These are phyloP conservation scores for Incumbomyces lentus DNA, from an alignment of 2,329 filamentous ascomycete species.

Conservation along the genomic window DNA sequence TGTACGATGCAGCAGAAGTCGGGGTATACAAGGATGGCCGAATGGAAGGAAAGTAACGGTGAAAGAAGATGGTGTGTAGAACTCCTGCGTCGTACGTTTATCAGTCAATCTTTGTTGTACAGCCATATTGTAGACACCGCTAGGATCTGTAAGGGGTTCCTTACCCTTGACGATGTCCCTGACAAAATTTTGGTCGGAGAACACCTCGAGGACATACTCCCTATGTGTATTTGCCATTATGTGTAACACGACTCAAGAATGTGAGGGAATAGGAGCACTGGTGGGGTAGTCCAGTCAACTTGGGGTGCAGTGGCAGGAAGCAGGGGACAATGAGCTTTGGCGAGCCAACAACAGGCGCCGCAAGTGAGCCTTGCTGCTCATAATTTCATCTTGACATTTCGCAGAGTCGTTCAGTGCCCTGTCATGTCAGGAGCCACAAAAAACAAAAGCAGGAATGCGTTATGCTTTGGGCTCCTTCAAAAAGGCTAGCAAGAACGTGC, in stretches of 20 bases:
- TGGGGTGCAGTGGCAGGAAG: no score
- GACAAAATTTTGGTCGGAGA: constrained; percentile 80
- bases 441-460: not conserved
- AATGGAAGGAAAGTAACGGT: constrained; percentile 87
- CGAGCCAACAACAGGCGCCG: constrained; percentile 21
- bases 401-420: no score
- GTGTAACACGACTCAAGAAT: constrained; percentile 1
- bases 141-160: constrained; percentile 20
- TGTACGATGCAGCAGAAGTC: constrained; percentile 13
- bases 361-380: not conserved
- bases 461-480: no score
- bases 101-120: no score
- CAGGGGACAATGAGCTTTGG: not conserved
- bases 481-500: no score
- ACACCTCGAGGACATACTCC: constrained; percentile 88
- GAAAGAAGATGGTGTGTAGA: constrained; percentile 96
- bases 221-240: constrained; percentile 46
- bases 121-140: no score
- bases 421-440: not conserved
- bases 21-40: constrained; percentile 58
- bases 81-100: constrained; percentile 49
- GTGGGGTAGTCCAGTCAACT: constrained; percentile 5
- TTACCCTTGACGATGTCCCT: constrained; percentile 87
- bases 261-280: not conserved
- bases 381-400: no score